phyloP scores from a whole-genome alignment of 345 rosid genomes.

The Linum usitatissimum region DNA sequence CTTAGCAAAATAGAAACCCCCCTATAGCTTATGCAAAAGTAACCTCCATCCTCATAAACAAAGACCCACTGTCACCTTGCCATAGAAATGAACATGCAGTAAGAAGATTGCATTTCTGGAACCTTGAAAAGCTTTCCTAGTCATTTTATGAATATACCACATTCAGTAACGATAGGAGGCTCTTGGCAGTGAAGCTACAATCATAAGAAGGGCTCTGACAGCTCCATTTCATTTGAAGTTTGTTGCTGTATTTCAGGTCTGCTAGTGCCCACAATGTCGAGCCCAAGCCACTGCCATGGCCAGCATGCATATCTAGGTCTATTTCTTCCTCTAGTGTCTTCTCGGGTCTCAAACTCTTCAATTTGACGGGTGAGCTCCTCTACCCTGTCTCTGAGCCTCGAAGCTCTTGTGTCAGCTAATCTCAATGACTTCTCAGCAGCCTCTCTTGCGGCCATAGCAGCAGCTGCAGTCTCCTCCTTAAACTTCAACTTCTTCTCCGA shows the following conservation, averaged over 20 bases:
- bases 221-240: slow-evolving; percentile 91
- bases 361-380: slow-evolving; percentile 78
- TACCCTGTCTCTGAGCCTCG: slow-evolving; percentile 84
- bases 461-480: slow-evolving; percentile 90
- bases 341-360: slow-evolving; percentile 67
- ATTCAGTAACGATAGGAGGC: neutral
- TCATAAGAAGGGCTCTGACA: slow-evolving; percentile 84
- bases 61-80: too few species aligned
- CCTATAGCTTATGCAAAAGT: too few species aligned
- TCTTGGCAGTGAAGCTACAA: neutral
- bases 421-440: slow-evolving; percentile 93
- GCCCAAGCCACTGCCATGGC: slow-evolving; percentile 99
- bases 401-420: slow-evolving; percentile 75
- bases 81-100: too few species aligned
- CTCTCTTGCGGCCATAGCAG: slow-evolving; percentile 98
- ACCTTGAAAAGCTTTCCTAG: too few species aligned
- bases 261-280: slow-evolving; percentile 69
- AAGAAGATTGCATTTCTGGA: too few species aligned
- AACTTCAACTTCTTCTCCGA: slow-evolving; percentile 81
- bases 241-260: slow-evolving; percentile 34
- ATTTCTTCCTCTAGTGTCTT: slow-evolving; percentile 38
- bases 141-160: neutral
- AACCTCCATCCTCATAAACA: too few species aligned
- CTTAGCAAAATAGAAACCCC: too few species aligned
- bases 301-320: slow-evolving; percentile 78